phyloP scores from a whole-genome alignment of 1,284 basidiomycete genomes.

The Microbotryum saponariae region DNA sequence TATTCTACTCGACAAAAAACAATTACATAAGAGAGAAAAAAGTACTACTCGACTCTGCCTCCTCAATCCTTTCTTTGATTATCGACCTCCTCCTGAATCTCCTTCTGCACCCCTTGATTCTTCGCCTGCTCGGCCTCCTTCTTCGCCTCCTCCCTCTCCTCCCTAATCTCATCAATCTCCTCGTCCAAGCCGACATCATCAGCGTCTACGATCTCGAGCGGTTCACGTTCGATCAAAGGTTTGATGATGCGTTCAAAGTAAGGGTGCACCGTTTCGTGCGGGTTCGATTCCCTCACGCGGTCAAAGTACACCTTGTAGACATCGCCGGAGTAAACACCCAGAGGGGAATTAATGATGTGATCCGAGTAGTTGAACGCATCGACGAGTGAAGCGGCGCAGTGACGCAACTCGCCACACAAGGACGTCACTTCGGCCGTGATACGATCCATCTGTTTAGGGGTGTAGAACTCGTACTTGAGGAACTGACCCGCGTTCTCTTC shows the following conservation, averaged over 20 bases:
- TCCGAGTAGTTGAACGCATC: slow-evolving; percentile 51
- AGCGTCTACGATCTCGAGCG: slow-evolving; percentile 42
- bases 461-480: slow-evolving; percentile 44
- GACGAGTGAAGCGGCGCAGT: slow-evolving; percentile 48
- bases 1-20: no score
- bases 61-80: no score
- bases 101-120: background rate
- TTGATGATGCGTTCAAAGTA: slow-evolving; percentile 51
- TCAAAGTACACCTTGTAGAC: slow-evolving; percentile 46
- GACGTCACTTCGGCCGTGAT: slow-evolving; percentile 42
- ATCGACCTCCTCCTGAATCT: no score
- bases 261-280: slow-evolving; percentile 32
- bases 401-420: slow-evolving; percentile 47
- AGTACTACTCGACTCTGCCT: no score
- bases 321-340: slow-evolving; percentile 48
- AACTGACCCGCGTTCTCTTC: slow-evolving; percentile 53
- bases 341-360: slow-evolving; percentile 53
- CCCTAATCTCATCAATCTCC: slow-evolving; percentile 41
- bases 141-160: slow-evolving; percentile 23
- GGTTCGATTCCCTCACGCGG: slow-evolving; percentile 41
- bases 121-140: slow-evolving; percentile 3
- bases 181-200: slow-evolving; percentile 46
- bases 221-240: slow-evolving; percentile 47
- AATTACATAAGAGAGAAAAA: no score
- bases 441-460: slow-evolving; percentile 31